Evolutionary conservation across 192 early-diverging fungal species (phyloP), one percentile per base, ranked within the genome.

Genomic region (Podila clonocystis): DNA sequence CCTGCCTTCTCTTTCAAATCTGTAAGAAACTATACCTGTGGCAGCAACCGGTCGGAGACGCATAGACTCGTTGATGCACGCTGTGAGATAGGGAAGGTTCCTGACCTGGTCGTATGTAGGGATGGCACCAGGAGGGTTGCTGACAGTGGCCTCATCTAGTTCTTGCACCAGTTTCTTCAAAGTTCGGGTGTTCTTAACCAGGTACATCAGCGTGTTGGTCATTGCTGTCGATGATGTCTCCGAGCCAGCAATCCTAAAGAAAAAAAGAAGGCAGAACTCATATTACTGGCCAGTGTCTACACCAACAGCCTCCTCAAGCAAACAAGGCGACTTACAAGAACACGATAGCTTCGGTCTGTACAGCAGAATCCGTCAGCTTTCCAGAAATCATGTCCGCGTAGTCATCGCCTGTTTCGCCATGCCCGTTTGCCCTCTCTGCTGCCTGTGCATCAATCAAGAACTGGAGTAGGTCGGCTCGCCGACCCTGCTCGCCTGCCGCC

Each of bases 1-100:
- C 1, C 55, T 41, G 15, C 28, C 9, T 36, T 30, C 3, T n/a
- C 30, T n/a, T 4, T n/a, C 30, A 19, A n/a, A 34, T 3, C 9
- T n/a, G 50, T 33, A 34, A 45, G 41, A 45, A 12, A 12, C 19
- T 22, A 28, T 74, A 74, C 72, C 72, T 8, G 72, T 74, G 8
- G 72, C 38, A 49, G 84, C 74, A 33, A 85, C 66, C 3, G 89
- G 83, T 52, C 76, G 65, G 7, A 86, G 36, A 26, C 88, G 78
- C 52, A 87, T 67, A n/a, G 85, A 78, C 59, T 91, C 90, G 31
- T 88, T 68, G 63, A 90, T 82, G 13, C 88, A 83, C 17, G 82
- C 85, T n/a, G 82, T 89, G n/a, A 88, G 61, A 31, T 84, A 84
- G 13, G 82, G 76, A 4, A 89, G 66, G n/a, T 83, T 55, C 26